These are phyloP conservation scores for Diplotaxis tenuifolia DNA, from an alignment of 345 rosid genomes.

Conservation along the genomic window DNA sequence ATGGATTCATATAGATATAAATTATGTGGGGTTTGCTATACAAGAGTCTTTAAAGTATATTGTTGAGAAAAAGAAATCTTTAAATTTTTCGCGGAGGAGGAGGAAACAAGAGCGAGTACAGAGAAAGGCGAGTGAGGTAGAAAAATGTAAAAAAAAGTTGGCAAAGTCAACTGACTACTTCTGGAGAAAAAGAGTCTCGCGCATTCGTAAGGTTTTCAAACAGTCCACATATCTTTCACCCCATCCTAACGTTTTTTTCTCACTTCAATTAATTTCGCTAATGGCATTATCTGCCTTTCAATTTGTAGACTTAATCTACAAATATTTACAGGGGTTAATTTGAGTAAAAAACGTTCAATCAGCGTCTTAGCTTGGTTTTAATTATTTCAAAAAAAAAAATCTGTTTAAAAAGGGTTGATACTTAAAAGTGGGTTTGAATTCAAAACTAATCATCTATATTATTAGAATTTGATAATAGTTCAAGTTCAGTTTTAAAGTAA, in stretches of 20 bases:
- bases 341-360: neutral
- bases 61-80: neutral
- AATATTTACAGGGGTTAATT: neutral
- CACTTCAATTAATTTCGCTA: neutral
- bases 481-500: too few species aligned
- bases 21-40: constrained; percentile 1
- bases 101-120: constrained; percentile 20
- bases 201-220: constrained; percentile 69
- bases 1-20: constrained; percentile 1
- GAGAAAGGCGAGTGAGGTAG: constrained; percentile 25
- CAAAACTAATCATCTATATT: too few species aligned
- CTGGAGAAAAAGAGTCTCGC: constrained; percentile 40
- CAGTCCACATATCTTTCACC: constrained; percentile 68
- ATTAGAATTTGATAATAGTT: too few species aligned
- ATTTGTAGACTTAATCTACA: neutral
- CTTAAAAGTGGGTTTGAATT: too few species aligned
- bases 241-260: constrained; percentile 25
- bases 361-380: neutral
- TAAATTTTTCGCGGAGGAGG: neutral
- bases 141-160: neutral
- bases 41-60: neutral
- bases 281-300: neutral
- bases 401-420: too few species aligned
- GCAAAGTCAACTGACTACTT: constrained; percentile 70
- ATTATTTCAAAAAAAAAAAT: too few species aligned